phyloP scores from a whole-genome alignment of 805 yeast species.

The Candida saitoana region DNA sequence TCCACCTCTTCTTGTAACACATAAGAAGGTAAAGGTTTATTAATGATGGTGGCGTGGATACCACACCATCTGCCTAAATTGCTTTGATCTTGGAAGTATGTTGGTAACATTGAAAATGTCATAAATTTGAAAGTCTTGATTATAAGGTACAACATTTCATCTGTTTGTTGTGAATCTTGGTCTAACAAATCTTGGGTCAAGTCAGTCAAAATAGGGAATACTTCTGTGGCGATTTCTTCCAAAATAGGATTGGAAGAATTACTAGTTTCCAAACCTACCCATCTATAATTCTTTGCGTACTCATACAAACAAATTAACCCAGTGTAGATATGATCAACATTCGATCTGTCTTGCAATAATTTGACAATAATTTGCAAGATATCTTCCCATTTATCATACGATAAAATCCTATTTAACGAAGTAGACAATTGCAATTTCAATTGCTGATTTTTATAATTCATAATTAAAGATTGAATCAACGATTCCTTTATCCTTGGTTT shows the following conservation, averaged over 20 bases:
- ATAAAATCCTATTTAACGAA: slow-evolving; percentile 52
- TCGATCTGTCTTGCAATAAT: slow-evolving; percentile 26
- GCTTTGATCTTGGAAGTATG: slow-evolving; percentile 31
- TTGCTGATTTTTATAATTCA: slow-evolving; percentile 28
- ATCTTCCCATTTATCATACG: slow-evolving; percentile 44
- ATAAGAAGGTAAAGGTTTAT: slow-evolving; percentile 34
- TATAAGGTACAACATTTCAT: slow-evolving; percentile 37
- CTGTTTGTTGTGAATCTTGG: slow-evolving; percentile 16
- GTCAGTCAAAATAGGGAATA: slow-evolving; percentile 35
- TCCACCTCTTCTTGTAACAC: slow-evolving; percentile 32
- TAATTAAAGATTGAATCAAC: slow-evolving; percentile 39
- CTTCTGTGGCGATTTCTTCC: slow-evolving; percentile 31
- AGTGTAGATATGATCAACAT: slow-evolving; percentile 34
- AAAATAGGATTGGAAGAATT: slow-evolving; percentile 33
- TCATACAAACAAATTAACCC: slow-evolving; percentile 39
- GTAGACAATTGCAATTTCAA: slow-evolving; percentile 55
- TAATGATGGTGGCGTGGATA: slow-evolving; percentile 33
- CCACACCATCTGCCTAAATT: slow-evolving; percentile 42
- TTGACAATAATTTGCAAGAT: slow-evolving; percentile 35
- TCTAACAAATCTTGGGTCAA: slow-evolving; percentile 27
- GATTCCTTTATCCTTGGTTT: slow-evolving; percentile 41
- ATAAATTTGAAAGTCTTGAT: slow-evolving; percentile 39
- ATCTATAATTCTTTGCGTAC: slow-evolving; percentile 39
- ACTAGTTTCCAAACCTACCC: slow-evolving; percentile 44
- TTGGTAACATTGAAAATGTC: slow-evolving; percentile 35